phyloP scores from a whole-genome alignment of 495 filamentous ascomycete genomes.

The Pyronema omphalodes region DNA sequence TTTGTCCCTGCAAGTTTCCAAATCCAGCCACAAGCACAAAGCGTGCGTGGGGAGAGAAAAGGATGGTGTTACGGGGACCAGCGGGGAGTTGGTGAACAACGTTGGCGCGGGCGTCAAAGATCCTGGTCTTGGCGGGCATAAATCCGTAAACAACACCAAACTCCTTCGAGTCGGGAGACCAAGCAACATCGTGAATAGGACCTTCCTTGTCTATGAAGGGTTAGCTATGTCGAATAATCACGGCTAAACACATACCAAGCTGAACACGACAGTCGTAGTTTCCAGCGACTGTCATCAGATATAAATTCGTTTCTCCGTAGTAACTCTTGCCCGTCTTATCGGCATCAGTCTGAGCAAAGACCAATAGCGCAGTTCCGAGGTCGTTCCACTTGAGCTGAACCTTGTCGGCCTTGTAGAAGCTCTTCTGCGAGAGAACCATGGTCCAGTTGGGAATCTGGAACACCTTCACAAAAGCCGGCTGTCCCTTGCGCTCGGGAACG shows the following conservation, averaged over 20 bases:
- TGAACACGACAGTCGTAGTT: constrained; percentile 81
- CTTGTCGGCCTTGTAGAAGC: constrained; percentile 97
- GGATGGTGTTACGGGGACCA: constrained; percentile 77
- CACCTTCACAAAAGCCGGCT: constrained; percentile 82
- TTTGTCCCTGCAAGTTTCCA: constrained; percentile 90
- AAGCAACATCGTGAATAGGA: constrained; percentile 94
- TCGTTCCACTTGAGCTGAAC: constrained; percentile 96
- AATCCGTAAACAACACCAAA: constrained; percentile 95
- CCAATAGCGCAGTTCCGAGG: constrained; percentile 73
- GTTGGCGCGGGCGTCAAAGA: constrained; percentile 77
- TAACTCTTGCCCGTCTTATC: constrained; percentile 97
- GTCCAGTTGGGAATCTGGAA: constrained; percentile 78
- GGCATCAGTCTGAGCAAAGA: constrained; percentile 93
- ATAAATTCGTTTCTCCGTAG: constrained; percentile 95
- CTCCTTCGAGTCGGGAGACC: constrained; percentile 90
- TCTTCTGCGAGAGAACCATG: constrained; percentile 78
- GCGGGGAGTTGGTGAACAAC: constrained; percentile 66
- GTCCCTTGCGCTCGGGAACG: constrained; percentile 85
- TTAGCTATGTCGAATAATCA: neutral
- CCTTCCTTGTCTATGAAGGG: constrained; percentile 66
- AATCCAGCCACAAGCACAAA: constrained; percentile 91
- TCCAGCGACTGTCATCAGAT: constrained; percentile 79
- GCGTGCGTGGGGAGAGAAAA: constrained; percentile 83
- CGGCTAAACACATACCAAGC: constrained; percentile 35
- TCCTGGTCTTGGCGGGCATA: constrained; percentile 93